Evolutionary conservation across 768 basidiomycete genomes (phyloP).

Genomic region (Kwoniella bestiolae): DNA sequence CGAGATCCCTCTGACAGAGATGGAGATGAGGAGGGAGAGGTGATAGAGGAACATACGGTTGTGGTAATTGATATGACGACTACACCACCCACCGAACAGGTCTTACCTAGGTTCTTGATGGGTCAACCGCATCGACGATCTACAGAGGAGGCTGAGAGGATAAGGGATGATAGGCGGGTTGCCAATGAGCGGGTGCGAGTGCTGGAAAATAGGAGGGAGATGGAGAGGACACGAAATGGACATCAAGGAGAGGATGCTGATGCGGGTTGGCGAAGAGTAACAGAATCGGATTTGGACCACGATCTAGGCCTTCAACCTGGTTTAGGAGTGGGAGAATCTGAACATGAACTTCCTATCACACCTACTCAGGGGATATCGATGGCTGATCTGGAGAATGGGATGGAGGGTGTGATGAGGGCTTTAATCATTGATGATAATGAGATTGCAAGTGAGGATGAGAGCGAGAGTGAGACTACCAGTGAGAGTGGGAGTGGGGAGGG

Average conservation of each 20-base stretch:
- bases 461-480: background rate
- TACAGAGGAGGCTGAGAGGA: conserved; percentile 6
- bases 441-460: background rate
- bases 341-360: background rate
- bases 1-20: background rate
- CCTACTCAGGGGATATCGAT: conserved; percentile 23
- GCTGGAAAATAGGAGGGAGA: background rate
- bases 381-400: conserved; percentile 8
- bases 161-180: conserved; percentile 15
- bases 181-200: conserved; percentile 16
- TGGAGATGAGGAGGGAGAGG: background rate
- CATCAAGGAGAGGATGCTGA: too few species aligned
- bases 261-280: too few species aligned
- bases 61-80: conserved; percentile 24
- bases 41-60: conserved; percentile 12
- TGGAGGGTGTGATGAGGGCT: conserved; percentile 17
- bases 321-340: background rate
- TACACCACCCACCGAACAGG: background rate
- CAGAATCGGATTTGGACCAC: background rate
- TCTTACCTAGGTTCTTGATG: conserved; percentile 4
- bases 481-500: background rate
- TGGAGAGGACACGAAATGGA: background rate
- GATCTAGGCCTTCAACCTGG: conserved; percentile 3
- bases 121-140: conserved; percentile 7
- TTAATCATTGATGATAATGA: conserved; percentile 1